Evolutionary conservation across 352 stramenopile genomes (phyloP).

Genomic region (Phytophthora constricta): DNA sequence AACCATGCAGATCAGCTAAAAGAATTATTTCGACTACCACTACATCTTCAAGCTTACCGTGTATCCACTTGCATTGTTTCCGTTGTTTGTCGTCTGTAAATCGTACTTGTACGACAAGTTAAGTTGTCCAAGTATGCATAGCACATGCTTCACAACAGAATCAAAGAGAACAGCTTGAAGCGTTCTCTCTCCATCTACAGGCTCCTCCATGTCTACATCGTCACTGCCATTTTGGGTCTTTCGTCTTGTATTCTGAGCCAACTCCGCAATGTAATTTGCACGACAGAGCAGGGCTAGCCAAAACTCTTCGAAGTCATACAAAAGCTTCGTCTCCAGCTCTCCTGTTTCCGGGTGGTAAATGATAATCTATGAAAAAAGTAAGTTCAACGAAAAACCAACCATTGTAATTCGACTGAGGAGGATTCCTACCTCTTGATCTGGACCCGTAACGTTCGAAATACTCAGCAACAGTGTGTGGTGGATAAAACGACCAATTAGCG

Average conservation of each 20-base stretch:
- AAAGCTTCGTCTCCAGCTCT: constrained; percentile 66
- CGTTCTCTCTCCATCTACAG: constrained; percentile 6
- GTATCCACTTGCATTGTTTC: constrained; percentile 54
- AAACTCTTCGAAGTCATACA: constrained; percentile 82
- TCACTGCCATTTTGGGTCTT: neutral
- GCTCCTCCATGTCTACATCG: constrained; percentile 38
- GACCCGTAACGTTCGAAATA: constrained; percentile 65
- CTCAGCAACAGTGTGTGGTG: constrained; percentile 69
- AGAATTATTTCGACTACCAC: neutral
- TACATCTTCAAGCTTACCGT: constrained; percentile 47
- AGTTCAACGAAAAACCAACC: neutral
- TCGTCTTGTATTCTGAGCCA: neutral
- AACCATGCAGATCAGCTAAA: neutral
- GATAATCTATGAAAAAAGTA: constrained; percentile 33
- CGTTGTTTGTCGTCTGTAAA: constrained; percentile 44
- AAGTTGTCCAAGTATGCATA: constrained; percentile 57
- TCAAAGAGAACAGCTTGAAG: constrained; percentile 56
- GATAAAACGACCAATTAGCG: constrained; percentile 59
- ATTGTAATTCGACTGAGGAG: neutral
- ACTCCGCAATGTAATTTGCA: neutral
- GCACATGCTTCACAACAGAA: constrained; percentile 52
- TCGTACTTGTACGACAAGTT: constrained; percentile 80
- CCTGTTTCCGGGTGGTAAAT: constrained; percentile 85
- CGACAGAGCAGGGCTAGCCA: constrained; percentile 60
- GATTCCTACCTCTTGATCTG: constrained; percentile 46